These are phyloP conservation scores for Suillus plorans DNA, from an alignment of 768 basidiomycete genomes.

Conservation along the genomic window DNA sequence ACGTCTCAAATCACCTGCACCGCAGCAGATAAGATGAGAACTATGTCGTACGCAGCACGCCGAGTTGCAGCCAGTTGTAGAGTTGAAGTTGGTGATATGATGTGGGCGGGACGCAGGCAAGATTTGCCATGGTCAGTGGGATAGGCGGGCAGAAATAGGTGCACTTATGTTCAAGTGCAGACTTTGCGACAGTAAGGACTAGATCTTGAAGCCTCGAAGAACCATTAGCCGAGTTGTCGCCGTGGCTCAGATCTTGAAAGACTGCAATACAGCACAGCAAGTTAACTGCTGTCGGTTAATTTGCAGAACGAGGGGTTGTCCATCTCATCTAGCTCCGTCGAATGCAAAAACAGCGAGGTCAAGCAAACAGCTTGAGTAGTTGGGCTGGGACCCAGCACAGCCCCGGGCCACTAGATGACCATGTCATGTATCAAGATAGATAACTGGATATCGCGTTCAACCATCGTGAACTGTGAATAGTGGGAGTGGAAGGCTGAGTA, in stretches of 20 bases:
- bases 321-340: too few relatives aligned
- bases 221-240: neutral
- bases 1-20: too few relatives aligned
- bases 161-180: neutral
- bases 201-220: neutral
- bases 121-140: neutral
- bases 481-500: too few relatives aligned
- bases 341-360: neutral
- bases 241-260: constrained; percentile 11
- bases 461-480: too few relatives aligned
- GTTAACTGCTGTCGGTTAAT: too few relatives aligned
- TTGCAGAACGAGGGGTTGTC: too few relatives aligned
- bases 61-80: too few relatives aligned
- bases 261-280: neutral
- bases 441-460: too few relatives aligned
- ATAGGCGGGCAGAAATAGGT: neutral
- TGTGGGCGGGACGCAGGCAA: neutral
- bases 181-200: neutral
- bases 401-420: too few relatives aligned
- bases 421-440: too few relatives aligned
- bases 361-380: neutral
- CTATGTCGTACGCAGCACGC: too few relatives aligned
- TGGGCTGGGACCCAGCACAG: neutral
- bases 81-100: neutral
- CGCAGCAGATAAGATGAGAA: too few relatives aligned